Evolutionary conservation across 73 alveolate species (phyloP), one percentile per base, ranked within the genome.

Genomic region (Paramecium sexaurelia): DNA sequence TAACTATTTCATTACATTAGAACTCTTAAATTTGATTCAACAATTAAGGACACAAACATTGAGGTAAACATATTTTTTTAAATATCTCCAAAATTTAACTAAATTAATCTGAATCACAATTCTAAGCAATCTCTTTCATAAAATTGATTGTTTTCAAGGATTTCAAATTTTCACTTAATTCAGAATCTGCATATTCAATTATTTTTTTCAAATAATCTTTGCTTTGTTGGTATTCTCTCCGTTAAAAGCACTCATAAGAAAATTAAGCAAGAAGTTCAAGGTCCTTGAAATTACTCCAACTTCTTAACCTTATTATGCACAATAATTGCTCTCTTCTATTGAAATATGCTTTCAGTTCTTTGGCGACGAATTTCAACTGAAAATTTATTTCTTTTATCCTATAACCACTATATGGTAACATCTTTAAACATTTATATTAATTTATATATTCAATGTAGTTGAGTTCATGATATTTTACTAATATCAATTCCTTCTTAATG

Each of bases 401-500:
- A 22, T n/a, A 51, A 17, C 5, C 67, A 51, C 57, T 15, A 45
- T 6, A 45, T 45, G n/a, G 57, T 7, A 45, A 7, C 57, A 45
- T 45, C 57, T 45, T 45, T 45, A 45, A 45, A 45, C 57, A 45
- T 51, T 51, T 51, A 51, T 51, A 51, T 51, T 51, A 51, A 51
- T 15, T 45, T 51, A 51, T 15, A 51, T 51, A 51, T 51, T 71
- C 86, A 61, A 71, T 71, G 86, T 29, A 61, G 86, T 37, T 71
- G 33, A 7, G 57, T 35, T 61, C 86, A 71, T 36, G 32, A 57
- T 13, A 71, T 71, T 20, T 71, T 71, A 71, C 24, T 71, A 36
- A 71, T 71, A 71, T 71, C 86, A 1, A 71, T 36, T 27, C 86
- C 86, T 17, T 71, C 86, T 9, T 71, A 71, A 71, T 71, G 56